These are phyloP conservation scores for Dothistroma pini DNA, from an alignment of 2,329 filamentous ascomycete species.

Conservation along the genomic window DNA sequence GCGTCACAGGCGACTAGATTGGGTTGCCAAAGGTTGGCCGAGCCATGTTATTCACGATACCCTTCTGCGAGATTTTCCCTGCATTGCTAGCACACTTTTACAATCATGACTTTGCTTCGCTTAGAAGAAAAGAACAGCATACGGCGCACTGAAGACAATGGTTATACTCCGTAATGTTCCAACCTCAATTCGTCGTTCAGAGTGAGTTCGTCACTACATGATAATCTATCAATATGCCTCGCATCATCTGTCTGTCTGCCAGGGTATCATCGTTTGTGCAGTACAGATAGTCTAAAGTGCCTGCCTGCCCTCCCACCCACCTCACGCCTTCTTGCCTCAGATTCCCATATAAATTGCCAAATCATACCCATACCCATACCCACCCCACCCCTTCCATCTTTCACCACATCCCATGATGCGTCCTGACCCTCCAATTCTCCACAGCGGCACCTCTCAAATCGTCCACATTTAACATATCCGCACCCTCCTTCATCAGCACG, in stretches of 20 bases:
- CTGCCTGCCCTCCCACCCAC: no score
- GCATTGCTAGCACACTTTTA: background rate
- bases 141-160: background rate
- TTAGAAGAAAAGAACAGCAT: background rate
- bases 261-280: no score
- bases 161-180: background rate
- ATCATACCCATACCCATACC: no score
- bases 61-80: constrained; percentile 2
- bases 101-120: background rate
- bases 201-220: background rate
- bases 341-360: no score
- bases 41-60: background rate
- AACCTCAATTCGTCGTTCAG: background rate
- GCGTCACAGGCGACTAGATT: constrained; percentile 39
- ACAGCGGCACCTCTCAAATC: constrained; percentile 49
- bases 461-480: constrained; percentile 57
- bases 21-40: background rate
- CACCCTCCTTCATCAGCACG: constrained; percentile 51
- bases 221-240: background rate
- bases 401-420: constrained; percentile 13
- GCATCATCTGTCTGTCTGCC: background rate
- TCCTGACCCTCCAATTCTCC: constrained; percentile 44
- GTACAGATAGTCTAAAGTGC: no score
- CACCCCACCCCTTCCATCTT: background rate
- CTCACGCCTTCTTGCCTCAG: no score